Evolutionary conservation across 768 basidiomycete species (phyloP), one percentile per base, ranked within the genome.

Genomic region (Vararia minispora): DNA sequence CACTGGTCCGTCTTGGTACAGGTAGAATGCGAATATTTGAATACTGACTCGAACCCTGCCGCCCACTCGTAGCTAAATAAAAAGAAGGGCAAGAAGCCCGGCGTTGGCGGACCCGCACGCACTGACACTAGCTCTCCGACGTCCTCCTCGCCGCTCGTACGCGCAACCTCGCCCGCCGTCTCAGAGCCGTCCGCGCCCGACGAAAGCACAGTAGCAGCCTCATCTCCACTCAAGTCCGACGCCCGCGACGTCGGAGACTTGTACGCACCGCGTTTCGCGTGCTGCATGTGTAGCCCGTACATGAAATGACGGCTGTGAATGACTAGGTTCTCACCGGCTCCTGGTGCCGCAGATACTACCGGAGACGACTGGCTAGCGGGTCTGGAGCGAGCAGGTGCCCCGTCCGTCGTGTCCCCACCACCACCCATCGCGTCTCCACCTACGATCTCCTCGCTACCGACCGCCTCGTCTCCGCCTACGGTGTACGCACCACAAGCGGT

Each of bases 41-140:
- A 33, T 23, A 32, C 18, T 26, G 22, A 17, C 20, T 27, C 26
- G 22, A 14, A 11, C 24, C 28, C 39, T 12, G 31, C 17, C 6
- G 37, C 36, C n/a, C 33, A 39, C 35, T 28, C 27, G 23, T 58
- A 88, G 84, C 69, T 88, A 56, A 85, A 87, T 68, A 85, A 83
- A 59, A 72, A 79, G 42, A 82, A 84, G 50, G 74, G 81, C 62
- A 85, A 83, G 57, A 65, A 65, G 28, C 64, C 63, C 33, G 72
- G 65, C 36, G 56, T 58, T 32, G 48, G 36, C 20, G 33, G 50
- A 4, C 40, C 49, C 3, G 33, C 50, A 1, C 40, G 51, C 26
- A 48, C 46, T 21, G 54, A 50, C 52, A 24, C 56, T 63, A 59
- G 59, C 39, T 55, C 58, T 37, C 65, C 68, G 28, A 63, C 69